Conservation (phyloP, 352 stramenopile genomes). For the Phytophthora citrophthora region DNA sequence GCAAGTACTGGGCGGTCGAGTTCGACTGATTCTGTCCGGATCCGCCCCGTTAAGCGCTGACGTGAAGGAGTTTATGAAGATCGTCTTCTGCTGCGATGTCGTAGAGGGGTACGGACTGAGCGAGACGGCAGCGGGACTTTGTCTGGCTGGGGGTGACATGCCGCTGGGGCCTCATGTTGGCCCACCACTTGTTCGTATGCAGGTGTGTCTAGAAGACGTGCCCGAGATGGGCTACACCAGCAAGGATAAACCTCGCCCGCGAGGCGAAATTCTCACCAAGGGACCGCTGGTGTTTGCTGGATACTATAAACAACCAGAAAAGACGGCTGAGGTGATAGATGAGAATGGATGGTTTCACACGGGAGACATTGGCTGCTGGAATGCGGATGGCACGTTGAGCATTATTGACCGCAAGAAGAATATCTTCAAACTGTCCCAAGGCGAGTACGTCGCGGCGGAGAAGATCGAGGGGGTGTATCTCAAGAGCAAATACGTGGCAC, state of each 20-base stretch:
- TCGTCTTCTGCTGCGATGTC: constrained; percentile 92
- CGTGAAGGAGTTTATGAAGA: constrained; percentile 97
- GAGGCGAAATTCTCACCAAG: constrained; percentile 73
- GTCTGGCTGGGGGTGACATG: constrained; percentile 64
- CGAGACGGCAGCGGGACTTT: constrained; percentile 91
- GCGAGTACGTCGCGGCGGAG: constrained; percentile 97
- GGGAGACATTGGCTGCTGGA: constrained; percentile 96
- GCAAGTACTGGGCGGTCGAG: constrained; percentile 87
- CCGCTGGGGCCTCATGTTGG: constrained; percentile 92
- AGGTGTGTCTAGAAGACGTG: constrained; percentile 96
- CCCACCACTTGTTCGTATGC: constrained; percentile 78
- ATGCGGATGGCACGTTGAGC: constrained; percentile 91
- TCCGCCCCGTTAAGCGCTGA: constrained; percentile 92
- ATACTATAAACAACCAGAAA: constrained; percentile 96
- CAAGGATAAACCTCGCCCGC: constrained; percentile 72
- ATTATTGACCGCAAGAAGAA: constrained; percentile 95
- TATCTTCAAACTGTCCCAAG: constrained; percentile 95
- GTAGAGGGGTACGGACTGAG: constrained; percentile 97
- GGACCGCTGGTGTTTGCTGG: constrained; percentile 87
- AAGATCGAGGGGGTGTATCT: constrained; percentile 96
- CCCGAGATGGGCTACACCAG: constrained; percentile 97
- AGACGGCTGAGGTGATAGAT: constrained; percentile 93
- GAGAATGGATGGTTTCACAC: constrained; percentile 97
- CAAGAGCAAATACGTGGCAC: constrained; percentile 93
- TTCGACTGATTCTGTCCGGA: constrained; percentile 92